These are phyloP conservation scores for Jatropha curcas DNA, from an alignment of 345 rosid species.

Conservation along the genomic window DNA sequence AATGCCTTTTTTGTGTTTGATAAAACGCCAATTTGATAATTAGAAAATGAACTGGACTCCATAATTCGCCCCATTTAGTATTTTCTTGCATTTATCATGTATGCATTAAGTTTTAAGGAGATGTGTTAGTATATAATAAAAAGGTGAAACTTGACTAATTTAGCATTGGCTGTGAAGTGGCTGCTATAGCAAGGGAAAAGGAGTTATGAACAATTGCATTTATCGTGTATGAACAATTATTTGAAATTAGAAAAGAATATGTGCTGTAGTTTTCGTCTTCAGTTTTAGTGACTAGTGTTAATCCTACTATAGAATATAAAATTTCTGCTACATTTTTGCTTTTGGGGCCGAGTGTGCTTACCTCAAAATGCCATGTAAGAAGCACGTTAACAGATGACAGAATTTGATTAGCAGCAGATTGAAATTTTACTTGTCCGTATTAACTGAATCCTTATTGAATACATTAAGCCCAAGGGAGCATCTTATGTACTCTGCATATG, in stretches of 20 bases:
- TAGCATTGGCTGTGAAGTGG: not conserved
- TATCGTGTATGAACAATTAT: too few species aligned
- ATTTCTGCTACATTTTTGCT: not conserved
- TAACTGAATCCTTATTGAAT: too few species aligned
- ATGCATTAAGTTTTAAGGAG: not conserved
- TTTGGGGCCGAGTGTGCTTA: not conserved
- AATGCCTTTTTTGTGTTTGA: not conserved
- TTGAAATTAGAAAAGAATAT: not conserved
- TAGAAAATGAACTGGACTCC: not conserved
- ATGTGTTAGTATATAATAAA: not conserved
- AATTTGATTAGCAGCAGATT: not conserved
- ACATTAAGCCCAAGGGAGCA: too few species aligned
- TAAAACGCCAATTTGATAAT: not conserved
- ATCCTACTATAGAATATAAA: not conserved
- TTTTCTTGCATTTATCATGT: too few species aligned
- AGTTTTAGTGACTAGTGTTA: not conserved
- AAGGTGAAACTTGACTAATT: too few species aligned
- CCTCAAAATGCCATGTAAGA: not conserved
- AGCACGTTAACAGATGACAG: not conserved
- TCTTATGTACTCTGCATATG: not conserved
- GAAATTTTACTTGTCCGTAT: not conserved
- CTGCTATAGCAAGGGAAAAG: not conserved
- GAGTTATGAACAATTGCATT: not conserved
- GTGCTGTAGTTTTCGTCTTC: not conserved
- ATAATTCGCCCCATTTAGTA: not conserved